A percentile compares a stretch with the other conserved stretches of the same genome.
Evolutionary conservation across 2,329 filamentous ascomycete genomes (phyloP).

Genomic region (Calycina marina): DNA sequence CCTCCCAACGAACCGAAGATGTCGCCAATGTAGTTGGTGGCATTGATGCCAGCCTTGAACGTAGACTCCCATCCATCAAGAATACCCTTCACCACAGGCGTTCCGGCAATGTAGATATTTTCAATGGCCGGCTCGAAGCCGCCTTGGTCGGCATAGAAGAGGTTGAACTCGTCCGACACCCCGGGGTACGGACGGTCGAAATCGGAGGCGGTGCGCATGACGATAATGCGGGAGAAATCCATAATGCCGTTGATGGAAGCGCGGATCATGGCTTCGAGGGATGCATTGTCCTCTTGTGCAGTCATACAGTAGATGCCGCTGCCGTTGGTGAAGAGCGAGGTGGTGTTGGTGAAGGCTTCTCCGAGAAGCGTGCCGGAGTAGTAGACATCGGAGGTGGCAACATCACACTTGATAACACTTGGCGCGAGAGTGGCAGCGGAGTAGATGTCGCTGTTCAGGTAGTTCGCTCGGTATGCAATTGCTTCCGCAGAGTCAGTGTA

Average conservation of each 20-base stretch:
- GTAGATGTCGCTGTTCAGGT: constrained; percentile 35
- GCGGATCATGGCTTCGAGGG: constrained; percentile 49
- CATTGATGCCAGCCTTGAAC: constrained; percentile 40
- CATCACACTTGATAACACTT: constrained; percentile 47
- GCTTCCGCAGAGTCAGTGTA: constrained; percentile 37
- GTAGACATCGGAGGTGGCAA: constrained; percentile 58
- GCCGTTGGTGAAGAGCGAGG: constrained; percentile 50
- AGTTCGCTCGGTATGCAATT: constrained; percentile 38
- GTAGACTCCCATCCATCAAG: constrained; percentile 42
- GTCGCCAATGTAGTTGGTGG: constrained; percentile 55
- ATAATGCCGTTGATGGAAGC: constrained; percentile 39
- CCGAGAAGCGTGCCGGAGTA: constrained; percentile 47
- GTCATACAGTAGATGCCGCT: constrained; percentile 54
- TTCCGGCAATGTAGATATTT: constrained; percentile 53
- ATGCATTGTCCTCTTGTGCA: constrained; percentile 60
- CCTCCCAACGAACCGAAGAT: constrained; percentile 57
- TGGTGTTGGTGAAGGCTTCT: constrained; percentile 51
- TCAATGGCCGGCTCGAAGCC: constrained; percentile 46
- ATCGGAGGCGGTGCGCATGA: constrained; percentile 55
- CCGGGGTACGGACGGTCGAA: constrained; percentile 55
- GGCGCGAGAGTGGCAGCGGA: constrained; percentile 32
- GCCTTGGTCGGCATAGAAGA: constrained; percentile 45
- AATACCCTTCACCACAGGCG: constrained; percentile 46
- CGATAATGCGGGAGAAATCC: constrained; percentile 52
- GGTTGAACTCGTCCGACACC: constrained; percentile 39